Conservation (phyloP, 345 rosid species). For the Limnanthes douglasii region DNA sequence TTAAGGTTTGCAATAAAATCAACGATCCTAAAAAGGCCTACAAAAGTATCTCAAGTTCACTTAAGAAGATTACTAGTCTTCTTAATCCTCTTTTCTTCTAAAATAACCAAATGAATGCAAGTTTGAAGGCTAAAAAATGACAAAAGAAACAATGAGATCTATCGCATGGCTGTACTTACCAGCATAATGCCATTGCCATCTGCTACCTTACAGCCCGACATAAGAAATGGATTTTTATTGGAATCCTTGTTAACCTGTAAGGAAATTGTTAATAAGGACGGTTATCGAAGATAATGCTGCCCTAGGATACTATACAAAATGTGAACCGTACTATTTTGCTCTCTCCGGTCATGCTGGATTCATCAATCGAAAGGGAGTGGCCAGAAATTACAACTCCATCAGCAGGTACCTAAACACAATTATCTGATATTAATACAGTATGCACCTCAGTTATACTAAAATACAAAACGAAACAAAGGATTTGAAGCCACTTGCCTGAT, state of each 20-base stretch:
- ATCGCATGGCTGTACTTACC: slow-evolving; percentile 19
- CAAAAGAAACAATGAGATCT: neutral
- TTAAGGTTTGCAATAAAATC: too few relatives aligned
- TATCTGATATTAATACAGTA: slow-evolving; percentile 1
- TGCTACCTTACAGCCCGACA: slow-evolving; percentile 99
- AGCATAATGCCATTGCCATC: slow-evolving; percentile 94
- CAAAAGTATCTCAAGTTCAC: too few relatives aligned
- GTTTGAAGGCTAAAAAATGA: neutral
- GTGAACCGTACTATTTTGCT: slow-evolving; percentile 63
- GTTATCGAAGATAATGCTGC: slow-evolving; percentile 3
- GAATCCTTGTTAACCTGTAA: slow-evolving; percentile 76
- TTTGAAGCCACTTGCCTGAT: slow-evolving; percentile 44
- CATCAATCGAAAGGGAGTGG: slow-evolving; percentile 82
- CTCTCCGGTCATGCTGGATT: slow-evolving; percentile 99
- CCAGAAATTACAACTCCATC: slow-evolving; percentile 79
- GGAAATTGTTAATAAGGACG: slow-evolving; percentile 5
- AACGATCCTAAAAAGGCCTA: too few relatives aligned
- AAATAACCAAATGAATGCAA: neutral
- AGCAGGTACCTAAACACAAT: slow-evolving; percentile 64
- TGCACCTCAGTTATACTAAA: slow-evolving; percentile 1
- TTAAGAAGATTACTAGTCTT: too few relatives aligned
- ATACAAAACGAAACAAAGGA: slow-evolving; percentile 1
- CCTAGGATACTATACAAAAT: neutral
- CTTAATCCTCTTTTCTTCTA: slow-evolving; percentile 2
- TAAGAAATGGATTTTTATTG: slow-evolving; percentile 56